phyloP scores from a whole-genome alignment of 2,329 filamentous ascomycete species.

The Penicillium aurantiogriseum region DNA sequence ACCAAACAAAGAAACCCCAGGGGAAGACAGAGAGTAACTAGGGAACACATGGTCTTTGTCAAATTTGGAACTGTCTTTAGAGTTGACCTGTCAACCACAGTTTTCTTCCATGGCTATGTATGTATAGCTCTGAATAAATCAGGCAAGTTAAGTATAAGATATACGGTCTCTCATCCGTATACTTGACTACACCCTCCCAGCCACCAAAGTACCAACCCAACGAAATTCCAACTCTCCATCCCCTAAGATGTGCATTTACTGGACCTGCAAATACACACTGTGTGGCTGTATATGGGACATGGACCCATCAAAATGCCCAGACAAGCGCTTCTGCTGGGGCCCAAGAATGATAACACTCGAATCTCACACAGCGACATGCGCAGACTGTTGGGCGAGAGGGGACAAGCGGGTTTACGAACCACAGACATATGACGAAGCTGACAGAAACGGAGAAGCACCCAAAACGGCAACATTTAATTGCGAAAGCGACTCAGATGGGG shows the following conservation, averaged over 20 bases:
- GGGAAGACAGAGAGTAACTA: neutral
- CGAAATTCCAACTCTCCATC: neutral
- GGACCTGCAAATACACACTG: slow-evolving; percentile 17
- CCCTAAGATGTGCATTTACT: slow-evolving; percentile 21
- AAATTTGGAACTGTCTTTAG: neutral
- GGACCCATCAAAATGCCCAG: slow-evolving; percentile 4
- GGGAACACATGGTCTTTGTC: neutral
- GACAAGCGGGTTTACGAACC: slow-evolving; percentile 1
- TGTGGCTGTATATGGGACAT: slow-evolving; percentile 28
- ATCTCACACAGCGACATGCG: slow-evolving; percentile 15
- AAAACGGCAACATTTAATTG: neutral
- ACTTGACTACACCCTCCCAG: no score
- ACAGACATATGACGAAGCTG: neutral
- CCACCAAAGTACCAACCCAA: neutral
- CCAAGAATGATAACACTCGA: slow-evolving; percentile 11
- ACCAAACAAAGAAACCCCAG: neutral
- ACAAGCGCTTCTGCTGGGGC: slow-evolving; percentile 4
- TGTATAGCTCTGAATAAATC: neutral
- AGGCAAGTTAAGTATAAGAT: neutral
- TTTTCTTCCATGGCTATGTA: neutral
- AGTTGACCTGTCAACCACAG: neutral
- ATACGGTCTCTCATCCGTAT: neutral
- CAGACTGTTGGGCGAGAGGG: slow-evolving; percentile 15
- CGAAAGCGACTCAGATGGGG: neutral
- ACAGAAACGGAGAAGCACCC: neutral